Percentiles rank a stretch among this genome's conserved stretches.
Evolutionary conservation across 331 rosid species (phyloP).

Genomic region (Spiraea crenata): DNA sequence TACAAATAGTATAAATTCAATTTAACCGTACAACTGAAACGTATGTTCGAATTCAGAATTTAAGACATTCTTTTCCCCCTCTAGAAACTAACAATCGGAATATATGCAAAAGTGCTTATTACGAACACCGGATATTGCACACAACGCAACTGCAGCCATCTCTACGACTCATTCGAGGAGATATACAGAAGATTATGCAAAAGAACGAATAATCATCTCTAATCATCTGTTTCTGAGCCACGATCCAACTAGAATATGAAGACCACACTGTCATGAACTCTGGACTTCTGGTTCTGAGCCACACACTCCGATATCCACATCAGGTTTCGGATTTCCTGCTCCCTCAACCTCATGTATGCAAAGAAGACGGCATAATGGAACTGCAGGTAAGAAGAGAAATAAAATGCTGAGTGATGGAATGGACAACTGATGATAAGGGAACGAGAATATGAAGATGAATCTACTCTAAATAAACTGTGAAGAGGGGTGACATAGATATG

Average conservation of each 20-base stretch:
- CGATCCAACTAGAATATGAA: constrained; percentile 66
- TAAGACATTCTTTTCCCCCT: constrained; percentile 21
- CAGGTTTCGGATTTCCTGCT: constrained; percentile 92
- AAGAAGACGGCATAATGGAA: constrained; percentile 95
- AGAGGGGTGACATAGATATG: background rate
- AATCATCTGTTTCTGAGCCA: background rate
- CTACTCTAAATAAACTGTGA: background rate
- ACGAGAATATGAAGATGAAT: background rate
- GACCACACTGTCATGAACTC: constrained; percentile 97
- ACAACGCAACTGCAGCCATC: constrained; percentile 21
- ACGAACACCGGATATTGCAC: constrained; percentile 31
- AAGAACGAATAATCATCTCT: constrained; percentile 19
- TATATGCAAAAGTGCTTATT: constrained; percentile 16
- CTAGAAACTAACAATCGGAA: constrained; percentile 22
- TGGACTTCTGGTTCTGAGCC: constrained; percentile 96
- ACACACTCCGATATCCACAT: constrained; percentile 99
- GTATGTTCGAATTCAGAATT: constrained; percentile 16
- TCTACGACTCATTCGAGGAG: constrained; percentile 15
- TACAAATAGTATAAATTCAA: constrained; percentile 20
- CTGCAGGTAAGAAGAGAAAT: constrained; percentile 41
- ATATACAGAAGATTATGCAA: constrained; percentile 42
- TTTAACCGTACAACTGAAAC: constrained; percentile 20
- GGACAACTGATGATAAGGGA: background rate
- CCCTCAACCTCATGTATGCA: constrained; percentile 97
- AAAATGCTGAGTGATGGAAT: background rate